Evolutionary conservation across 345 rosid species (phyloP).

Genomic region (Durio zibethinus): DNA sequence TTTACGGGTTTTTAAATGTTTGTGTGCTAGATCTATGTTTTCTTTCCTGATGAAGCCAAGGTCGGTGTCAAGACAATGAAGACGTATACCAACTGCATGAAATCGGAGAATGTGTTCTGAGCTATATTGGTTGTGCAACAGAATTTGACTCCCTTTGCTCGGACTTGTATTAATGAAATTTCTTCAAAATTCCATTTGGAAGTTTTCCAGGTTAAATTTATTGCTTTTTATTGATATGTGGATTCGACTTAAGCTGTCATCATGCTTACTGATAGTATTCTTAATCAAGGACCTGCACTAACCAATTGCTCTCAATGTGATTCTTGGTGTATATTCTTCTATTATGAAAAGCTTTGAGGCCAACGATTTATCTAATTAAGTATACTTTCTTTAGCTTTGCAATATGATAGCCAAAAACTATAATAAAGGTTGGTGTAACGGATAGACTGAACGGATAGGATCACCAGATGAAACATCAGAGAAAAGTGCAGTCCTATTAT

Average conservation of each 20-base stretch:
- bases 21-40: constrained; percentile 58
- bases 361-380: neutral
- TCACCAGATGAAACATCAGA: too few species aligned
- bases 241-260: neutral
- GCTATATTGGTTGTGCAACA: constrained; percentile 83
- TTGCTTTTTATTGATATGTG: neutral
- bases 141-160: constrained; percentile 80
- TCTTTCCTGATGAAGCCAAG: constrained; percentile 82
- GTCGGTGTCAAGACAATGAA: constrained; percentile 93
- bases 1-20: too few species aligned
- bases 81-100: constrained; percentile 81
- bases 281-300: neutral
- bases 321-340: neutral
- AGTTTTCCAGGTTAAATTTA: constrained; percentile 68
- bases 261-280: neutral
- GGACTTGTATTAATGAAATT: constrained; percentile 64
- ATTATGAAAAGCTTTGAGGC: neutral
- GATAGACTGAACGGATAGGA: too few species aligned
- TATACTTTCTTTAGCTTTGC: neutral
- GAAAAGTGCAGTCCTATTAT: neutral
- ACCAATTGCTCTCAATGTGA: neutral
- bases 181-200: constrained; percentile 73
- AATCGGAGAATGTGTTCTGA: constrained; percentile 69
- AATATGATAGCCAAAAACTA: neutral
- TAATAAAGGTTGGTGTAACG: neutral